phyloP scores from a whole-genome alignment of 805 yeast species.

The Candida montana region DNA sequence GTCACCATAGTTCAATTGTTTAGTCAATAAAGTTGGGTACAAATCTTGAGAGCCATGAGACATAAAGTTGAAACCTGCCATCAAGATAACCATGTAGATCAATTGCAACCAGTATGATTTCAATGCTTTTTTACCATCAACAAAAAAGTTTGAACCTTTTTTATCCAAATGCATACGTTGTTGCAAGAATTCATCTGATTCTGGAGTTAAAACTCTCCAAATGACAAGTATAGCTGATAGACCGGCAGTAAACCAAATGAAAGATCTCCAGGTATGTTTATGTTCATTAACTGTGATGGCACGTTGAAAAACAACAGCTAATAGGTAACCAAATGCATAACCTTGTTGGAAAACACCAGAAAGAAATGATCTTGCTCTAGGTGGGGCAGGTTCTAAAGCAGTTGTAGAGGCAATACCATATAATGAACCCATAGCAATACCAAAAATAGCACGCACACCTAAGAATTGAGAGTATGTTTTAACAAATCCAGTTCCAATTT shows the following conservation, averaged over 20 bases:
- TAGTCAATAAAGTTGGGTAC: constrained; percentile 48
- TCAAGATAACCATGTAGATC: constrained; percentile 49
- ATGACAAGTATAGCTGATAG: constrained; percentile 36
- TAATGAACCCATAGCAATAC: constrained; percentile 48
- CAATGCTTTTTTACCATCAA: constrained; percentile 29
- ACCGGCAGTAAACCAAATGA: constrained; percentile 70
- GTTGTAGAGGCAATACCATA: constrained; percentile 40
- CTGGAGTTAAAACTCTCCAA: constrained; percentile 42
- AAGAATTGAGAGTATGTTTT: constrained; percentile 50
- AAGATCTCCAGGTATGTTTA: constrained; percentile 48
- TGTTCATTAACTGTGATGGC: constrained; percentile 51
- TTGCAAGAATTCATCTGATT: constrained; percentile 46
- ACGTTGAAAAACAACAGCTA: constrained; percentile 61
- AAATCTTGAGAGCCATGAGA: constrained; percentile 63
- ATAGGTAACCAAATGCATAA: constrained; percentile 62
- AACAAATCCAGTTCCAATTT: constrained; percentile 61
- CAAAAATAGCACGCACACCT: constrained; percentile 59
- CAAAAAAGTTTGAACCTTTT: constrained; percentile 28
- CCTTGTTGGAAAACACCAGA: constrained; percentile 78
- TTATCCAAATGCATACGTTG: constrained; percentile 33
- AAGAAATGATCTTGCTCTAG: constrained; percentile 48
- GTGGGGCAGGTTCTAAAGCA: constrained; percentile 43
- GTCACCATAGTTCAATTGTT: constrained; percentile 37
- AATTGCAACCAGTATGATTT: constrained; percentile 54
- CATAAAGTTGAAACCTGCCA: constrained; percentile 61